Evolutionary conservation across 163 green algal genomes (phyloP).

Genomic region (Chloromonas sp.): DNA sequence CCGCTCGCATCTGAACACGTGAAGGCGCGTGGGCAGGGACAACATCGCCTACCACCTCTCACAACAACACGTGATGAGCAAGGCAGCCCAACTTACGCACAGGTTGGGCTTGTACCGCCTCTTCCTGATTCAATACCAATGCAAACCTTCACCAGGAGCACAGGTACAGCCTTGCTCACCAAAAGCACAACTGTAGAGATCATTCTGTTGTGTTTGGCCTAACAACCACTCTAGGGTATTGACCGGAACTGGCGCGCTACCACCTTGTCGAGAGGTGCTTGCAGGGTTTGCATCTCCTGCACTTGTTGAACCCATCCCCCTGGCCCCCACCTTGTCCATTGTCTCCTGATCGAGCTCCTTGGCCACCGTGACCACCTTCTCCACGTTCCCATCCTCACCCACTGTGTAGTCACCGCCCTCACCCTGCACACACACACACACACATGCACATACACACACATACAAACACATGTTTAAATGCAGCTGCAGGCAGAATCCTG

Average conservation of each 20-base stretch:
- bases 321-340: constrained; percentile 25
- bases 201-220: not conserved
- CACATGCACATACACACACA: not conserved
- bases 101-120: not conserved
- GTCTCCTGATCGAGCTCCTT: constrained; percentile 38
- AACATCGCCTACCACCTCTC: not conserved
- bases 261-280: no score
- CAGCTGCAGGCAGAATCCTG: no score
- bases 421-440: constrained; percentile 5
- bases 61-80: no score
- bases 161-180: not conserved
- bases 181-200: not conserved
- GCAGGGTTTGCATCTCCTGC: no score
- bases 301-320: not conserved
- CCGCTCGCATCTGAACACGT: constrained; percentile 21
- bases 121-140: no score
- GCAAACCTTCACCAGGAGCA: not conserved
- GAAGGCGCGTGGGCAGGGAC: not conserved
- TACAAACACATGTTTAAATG: no score
- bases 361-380: constrained; percentile 31
- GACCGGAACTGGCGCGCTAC: no score
- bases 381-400: constrained; percentile 19
- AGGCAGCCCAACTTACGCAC: not conserved
- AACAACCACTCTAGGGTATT: not conserved
- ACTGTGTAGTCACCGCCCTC: constrained; percentile 18